Base-by-base conservation (phyloP, 192 early-diverging fungal genomes). In the Gryganskiella cystojenkinii region DNA sequence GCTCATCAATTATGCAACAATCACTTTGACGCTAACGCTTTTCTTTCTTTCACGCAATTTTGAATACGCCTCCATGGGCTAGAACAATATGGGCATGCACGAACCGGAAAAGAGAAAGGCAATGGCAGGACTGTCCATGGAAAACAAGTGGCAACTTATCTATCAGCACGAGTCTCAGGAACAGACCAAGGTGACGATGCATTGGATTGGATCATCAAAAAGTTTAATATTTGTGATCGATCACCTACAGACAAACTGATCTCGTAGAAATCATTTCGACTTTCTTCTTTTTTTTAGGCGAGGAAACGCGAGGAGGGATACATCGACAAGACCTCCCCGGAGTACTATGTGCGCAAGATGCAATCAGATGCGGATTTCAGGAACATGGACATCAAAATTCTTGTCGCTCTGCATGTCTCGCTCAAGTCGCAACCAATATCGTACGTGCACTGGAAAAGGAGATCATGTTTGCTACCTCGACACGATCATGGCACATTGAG, bases 141-240 rank as follows among this genome's bases (percentile, higher is more conserved):
- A 87, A 2, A 89, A 85, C 56, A 89, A 89, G 55, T 86, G 87
- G 85, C 56, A 85, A n/a, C 79, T 89, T 65, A 83, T 89, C 24
- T 85, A 79, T 22, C 82, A 85, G 59, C 84, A 89, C 40, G 78
- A 83, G 45, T 67, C 82, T 33, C 71, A 70, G 17, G 83, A 84
- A 44, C 74, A 78, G 30, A 73, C 56, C 30, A 57, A 70, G 51
- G 74, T 78, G 67, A 52, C 14, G 8, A 34, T 20, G 11, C 6
- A 31, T 34, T 19, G 28, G 27, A 40, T 3, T 15, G n/a, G 25
- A 33, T n/a, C 4, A 60, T 42, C 25, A 24, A 7, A 19, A 61
- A 33, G 27, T 2, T 33, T 24, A 9, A 50, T 54, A 22, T 22
- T 14, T 14, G 13, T 61, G 4, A 6, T 19, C 44, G 31, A 17